These are phyloP conservation scores for Monoraphidium neglectum DNA, from an alignment of 139 green algal species.

Conservation along the genomic window DNA sequence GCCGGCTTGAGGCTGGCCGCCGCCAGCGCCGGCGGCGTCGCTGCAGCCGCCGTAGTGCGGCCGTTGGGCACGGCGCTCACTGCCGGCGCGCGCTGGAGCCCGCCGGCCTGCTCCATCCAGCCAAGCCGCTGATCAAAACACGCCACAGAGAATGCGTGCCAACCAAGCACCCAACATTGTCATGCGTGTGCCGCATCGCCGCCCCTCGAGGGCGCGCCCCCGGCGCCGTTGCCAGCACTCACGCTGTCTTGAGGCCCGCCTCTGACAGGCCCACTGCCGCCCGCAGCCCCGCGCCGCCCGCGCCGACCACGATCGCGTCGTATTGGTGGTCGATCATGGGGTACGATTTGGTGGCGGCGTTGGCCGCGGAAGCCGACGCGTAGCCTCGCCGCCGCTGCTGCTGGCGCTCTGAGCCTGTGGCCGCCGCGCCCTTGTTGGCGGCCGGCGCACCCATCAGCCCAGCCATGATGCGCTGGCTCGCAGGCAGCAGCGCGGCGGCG, in stretches of 20 bases:
- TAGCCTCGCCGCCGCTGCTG: neutral
- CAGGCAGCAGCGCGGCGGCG: neutral
- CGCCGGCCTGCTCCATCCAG: too few relatives aligned
- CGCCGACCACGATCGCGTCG: conserved; percentile 97
- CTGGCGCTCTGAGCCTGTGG: neutral
- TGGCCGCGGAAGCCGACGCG: conserved; percentile 13
- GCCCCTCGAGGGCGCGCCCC: too few relatives aligned
- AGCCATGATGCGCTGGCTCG: neutral
- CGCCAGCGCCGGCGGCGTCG: too few relatives aligned
- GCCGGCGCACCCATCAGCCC: too few relatives aligned
- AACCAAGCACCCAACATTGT: too few relatives aligned
- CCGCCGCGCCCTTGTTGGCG: neutral
- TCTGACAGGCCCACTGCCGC: conserved; percentile 94
- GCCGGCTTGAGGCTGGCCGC: too few relatives aligned
- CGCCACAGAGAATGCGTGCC: too few relatives aligned
- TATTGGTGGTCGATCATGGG: conserved; percentile 97
- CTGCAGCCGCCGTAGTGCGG: too few relatives aligned
- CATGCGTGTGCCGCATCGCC: too few relatives aligned
- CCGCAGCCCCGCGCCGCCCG: conserved; percentile 90
- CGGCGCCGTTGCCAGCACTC: conserved; percentile 40
- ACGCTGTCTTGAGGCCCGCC: conserved; percentile 97
- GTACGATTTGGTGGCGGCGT: conserved; percentile 58
- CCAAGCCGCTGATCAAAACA: too few relatives aligned
- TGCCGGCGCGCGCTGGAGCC: too few relatives aligned
- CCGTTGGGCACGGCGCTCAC: too few relatives aligned